Evolutionary conservation across 192 early-diverging fungal genomes (phyloP), one percentile per base, ranked within the genome.

Genomic region (Coemansia sp.): DNA sequence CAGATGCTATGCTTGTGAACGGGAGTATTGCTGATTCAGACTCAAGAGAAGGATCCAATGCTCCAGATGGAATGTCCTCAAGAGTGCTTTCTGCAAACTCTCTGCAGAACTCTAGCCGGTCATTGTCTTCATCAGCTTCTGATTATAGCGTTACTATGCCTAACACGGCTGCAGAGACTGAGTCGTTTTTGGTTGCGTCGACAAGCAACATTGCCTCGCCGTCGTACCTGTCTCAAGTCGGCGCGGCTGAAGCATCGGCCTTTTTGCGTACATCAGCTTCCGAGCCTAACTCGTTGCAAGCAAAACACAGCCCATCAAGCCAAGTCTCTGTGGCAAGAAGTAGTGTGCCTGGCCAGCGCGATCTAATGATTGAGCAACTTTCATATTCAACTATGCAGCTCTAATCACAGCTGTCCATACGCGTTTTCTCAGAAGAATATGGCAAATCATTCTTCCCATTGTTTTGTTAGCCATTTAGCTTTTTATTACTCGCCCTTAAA

Each of bases 291-390:
- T 49, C 63, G 9, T 11, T 40, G 15, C 67, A 74, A 43, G 13
- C 55, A 37, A 61, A 65, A 60, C 51, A 36, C 40, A 42, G 13
- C 59, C 9, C 47, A 5, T 57, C 67, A 42, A 62, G 56, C 47
- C 42, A 60, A 6, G 68, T 82, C 8, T 70, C 79, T 47, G 79
- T 82, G 10, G 79, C 74, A n/a, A 59, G 71, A 8, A 66, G 52
- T 22, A 66, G 43, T 1, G 51, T 63, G 7, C 47, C 54, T 37
- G 79, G 71, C 3, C 74, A 76, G 71, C 79, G 79, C 49, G 79
- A 82, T 26, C 41, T 70, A 22, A 82, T 69, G 49, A 82, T 82
- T 56, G 79, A 82, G 65, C 74, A 76, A 62, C 36, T 71, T 32
- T 47, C 63, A 11, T 61, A 65, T 52, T 36, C 62, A 7, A 32